phyloP scores from a whole-genome alignment of 306 rosid species.

The Castanea sativa region DNA sequence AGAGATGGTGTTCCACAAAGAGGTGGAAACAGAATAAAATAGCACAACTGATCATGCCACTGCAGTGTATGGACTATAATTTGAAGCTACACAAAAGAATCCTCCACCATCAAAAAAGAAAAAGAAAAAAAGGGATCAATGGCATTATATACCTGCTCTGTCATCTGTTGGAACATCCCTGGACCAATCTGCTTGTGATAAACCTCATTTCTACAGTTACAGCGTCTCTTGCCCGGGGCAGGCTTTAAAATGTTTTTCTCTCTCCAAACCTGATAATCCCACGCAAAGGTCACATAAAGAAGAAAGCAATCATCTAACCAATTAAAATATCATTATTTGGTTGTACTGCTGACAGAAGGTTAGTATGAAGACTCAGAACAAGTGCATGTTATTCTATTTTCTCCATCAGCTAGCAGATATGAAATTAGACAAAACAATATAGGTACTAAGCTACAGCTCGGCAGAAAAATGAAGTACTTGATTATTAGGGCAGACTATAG shows the following conservation, averaged over 20 bases:
- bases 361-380: too few relatives aligned
- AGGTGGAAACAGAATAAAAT: not conserved
- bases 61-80: not conserved
- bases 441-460: not conserved
- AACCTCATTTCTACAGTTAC: slow-evolving; percentile 97
- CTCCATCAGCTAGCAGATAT: not conserved
- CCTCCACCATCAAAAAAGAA: too few relatives aligned
- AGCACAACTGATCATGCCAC: not conserved
- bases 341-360: too few relatives aligned
- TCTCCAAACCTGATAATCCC: slow-evolving; percentile 80
- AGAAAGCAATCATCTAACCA: slow-evolving; percentile 11
- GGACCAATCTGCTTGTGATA: slow-evolving; percentile 98
- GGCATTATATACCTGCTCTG: slow-evolving; percentile 70
- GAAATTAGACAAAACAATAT: not conserved
- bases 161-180: slow-evolving; percentile 99
- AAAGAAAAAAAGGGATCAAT: not conserved
- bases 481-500: not conserved
- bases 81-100: not conserved
- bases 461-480: not conserved
- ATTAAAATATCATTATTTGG: not conserved
- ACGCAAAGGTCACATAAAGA: slow-evolving; percentile 7
- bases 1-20: not conserved
- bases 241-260: slow-evolving; percentile 85
- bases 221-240: slow-evolving; percentile 94
- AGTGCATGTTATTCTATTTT: too few relatives aligned